These are phyloP conservation scores for Mercurialis annua DNA, from an alignment of 345 rosid genomes.

Conservation along the genomic window DNA sequence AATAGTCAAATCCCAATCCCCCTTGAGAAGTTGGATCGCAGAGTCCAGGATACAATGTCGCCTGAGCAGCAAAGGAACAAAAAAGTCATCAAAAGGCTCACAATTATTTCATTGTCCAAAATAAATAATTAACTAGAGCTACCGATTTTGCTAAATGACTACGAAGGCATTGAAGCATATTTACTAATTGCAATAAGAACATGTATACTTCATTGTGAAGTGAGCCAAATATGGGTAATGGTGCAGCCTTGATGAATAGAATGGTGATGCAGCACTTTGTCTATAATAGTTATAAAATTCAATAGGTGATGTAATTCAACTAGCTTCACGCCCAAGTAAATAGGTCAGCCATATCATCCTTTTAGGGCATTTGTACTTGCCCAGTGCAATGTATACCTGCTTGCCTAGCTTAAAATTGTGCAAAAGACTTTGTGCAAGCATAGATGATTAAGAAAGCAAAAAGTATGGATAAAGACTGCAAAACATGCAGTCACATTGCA, in stretches of 20 bases:
- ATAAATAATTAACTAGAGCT: not conserved
- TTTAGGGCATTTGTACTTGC: not conserved
- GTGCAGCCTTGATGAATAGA: not conserved
- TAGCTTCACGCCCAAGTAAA: not conserved
- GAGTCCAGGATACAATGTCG: constrained; percentile 86
- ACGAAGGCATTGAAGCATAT: constrained; percentile 5
- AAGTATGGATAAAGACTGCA: not conserved
- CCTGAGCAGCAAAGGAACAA: constrained; percentile 39
- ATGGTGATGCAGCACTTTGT: not conserved
- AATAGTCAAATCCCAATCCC: constrained; percentile 91
- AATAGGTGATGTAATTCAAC: not conserved
- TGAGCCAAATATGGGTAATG: not conserved
- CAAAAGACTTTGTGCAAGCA: not conserved
- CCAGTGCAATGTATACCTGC: not conserved
- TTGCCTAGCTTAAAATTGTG: too few species aligned
- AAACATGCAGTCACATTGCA: not conserved
- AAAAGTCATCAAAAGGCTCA: constrained; percentile 16
- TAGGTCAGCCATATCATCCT: not conserved
- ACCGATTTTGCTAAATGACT: not conserved
- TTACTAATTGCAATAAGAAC: not conserved
- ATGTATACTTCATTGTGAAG: not conserved
- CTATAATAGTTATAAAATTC: not conserved
- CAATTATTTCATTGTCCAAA: not conserved
- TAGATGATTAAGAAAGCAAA: not conserved
- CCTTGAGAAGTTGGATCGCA: constrained; percentile 91